These are phyloP conservation scores for Agrocybe praecox DNA, from an alignment of 768 basidiomycete species.

Conservation along the genomic window DNA sequence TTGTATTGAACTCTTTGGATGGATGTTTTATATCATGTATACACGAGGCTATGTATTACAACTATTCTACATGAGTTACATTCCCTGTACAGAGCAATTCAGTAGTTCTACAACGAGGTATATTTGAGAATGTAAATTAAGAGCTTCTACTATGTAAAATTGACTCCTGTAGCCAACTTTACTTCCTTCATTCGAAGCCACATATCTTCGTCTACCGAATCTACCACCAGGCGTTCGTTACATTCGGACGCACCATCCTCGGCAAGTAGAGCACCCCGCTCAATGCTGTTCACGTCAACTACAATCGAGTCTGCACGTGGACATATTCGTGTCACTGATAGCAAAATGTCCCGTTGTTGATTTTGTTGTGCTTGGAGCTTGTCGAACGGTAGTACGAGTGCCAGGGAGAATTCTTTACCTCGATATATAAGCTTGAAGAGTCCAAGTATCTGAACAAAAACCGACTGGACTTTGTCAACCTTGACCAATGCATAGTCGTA, in stretches of 20 bases:
- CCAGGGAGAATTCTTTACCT: background rate
- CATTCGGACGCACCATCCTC: background rate
- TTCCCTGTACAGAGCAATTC: too few species aligned
- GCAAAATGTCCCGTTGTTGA: background rate
- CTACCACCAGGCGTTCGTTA: background rate
- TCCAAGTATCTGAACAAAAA: slow-evolving; percentile 10
- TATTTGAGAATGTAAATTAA: too few species aligned
- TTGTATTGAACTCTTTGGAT: too few species aligned
- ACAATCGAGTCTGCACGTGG: background rate
- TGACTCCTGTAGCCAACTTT: background rate
- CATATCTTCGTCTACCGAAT: background rate
- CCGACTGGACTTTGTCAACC: slow-evolving; percentile 1
- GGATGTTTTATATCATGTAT: too few species aligned
- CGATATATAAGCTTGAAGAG: slow-evolving; percentile 4
- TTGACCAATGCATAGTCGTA: slow-evolving; percentile 25
- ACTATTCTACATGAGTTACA: too few species aligned
- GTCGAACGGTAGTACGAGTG: slow-evolving; percentile 14
- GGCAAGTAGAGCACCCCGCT: background rate
- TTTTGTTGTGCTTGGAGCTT: background rate
- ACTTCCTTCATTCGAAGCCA: background rate
- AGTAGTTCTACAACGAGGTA: too few species aligned
- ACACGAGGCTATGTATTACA: too few species aligned
- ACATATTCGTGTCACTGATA: background rate
- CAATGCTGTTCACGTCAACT: background rate
- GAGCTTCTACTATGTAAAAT: too few species aligned